A percentile compares a stretch with the other conserved stretches of the same genome.
These are phyloP conservation scores for Globisporangium acanthophoron DNA, from an alignment of 352 stramenopile species.

Conservation along the genomic window DNA sequence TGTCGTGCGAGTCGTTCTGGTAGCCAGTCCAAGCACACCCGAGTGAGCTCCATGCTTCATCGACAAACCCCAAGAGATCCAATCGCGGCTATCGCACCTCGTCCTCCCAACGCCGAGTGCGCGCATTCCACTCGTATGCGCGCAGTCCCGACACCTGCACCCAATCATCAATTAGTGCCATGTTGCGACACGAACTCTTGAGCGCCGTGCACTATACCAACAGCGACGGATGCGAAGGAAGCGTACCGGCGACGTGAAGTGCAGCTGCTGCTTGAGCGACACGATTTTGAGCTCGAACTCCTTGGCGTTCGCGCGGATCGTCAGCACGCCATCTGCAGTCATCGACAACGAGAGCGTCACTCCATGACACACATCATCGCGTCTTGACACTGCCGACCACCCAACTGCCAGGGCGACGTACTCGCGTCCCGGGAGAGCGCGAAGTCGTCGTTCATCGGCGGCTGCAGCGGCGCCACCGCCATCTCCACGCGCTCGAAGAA, in stretches of 20 bases:
- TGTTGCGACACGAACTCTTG: too few species aligned
- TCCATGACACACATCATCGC: not conserved
- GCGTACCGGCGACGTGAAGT: constrained; percentile 55
- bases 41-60: not conserved
- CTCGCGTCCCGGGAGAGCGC: constrained; percentile 34
- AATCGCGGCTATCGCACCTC: constrained; percentile 29
- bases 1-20: constrained; percentile 69
- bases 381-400: too few species aligned
- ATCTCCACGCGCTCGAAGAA: constrained; percentile 66
- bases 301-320: constrained; percentile 40
- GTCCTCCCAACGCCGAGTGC: constrained; percentile 70
- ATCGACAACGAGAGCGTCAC: not conserved
- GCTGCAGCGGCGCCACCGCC: constrained; percentile 52
- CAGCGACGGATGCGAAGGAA: not conserved
- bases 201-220: too few species aligned
- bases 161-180: not conserved
- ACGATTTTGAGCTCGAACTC: constrained; percentile 64
- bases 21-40: not conserved
- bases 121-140: constrained; percentile 70
- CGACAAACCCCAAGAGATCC: not conserved
- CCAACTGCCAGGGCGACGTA: constrained; percentile 7
- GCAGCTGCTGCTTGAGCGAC: constrained; percentile 57
- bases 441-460: constrained; percentile 59
- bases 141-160: constrained; percentile 62
- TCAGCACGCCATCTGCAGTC: constrained; percentile 29